phyloP scores from a whole-genome alignment of 257 asterid species.

The Capsicum pubescens region DNA sequence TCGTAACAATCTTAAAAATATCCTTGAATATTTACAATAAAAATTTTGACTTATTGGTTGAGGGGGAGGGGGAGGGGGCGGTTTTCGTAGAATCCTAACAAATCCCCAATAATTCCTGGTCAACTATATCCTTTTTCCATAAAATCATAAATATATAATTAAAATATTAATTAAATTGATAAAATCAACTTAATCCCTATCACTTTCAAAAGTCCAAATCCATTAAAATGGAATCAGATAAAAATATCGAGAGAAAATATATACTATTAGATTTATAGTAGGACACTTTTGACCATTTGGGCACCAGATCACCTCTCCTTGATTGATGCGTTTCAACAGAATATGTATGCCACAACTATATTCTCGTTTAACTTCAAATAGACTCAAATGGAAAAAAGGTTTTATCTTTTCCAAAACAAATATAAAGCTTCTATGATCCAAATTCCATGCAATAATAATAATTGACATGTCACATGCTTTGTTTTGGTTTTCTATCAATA shows the following conservation, averaged over 20 bases:
- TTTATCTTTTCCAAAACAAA: not conserved
- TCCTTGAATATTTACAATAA: too few species aligned
- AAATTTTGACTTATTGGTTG: too few species aligned
- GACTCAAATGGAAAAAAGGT: not conserved
- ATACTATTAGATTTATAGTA: not conserved
- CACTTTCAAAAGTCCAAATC: not conserved
- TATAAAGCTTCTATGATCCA: not conserved
- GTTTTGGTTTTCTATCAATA: too few species aligned
- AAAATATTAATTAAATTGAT: not conserved
- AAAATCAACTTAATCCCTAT: not conserved
- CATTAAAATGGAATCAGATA: constrained; percentile 14
- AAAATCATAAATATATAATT: not conserved
- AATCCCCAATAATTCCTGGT: not conserved
- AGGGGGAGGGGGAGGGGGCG: too few species aligned
- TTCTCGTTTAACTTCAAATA: not conserved
- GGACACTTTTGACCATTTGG: not conserved
- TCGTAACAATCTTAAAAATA: too few species aligned
- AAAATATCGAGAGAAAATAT: not conserved
- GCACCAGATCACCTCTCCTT: not conserved
- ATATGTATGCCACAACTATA: not conserved
- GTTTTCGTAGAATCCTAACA: too few species aligned
- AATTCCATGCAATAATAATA: not conserved
- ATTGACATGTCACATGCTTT: not conserved
- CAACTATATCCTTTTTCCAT: not conserved
- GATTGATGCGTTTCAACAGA: not conserved